Evolutionary conservation across 1,284 basidiomycete species (phyloP).

Genomic region (Vanrija humicola): DNA sequence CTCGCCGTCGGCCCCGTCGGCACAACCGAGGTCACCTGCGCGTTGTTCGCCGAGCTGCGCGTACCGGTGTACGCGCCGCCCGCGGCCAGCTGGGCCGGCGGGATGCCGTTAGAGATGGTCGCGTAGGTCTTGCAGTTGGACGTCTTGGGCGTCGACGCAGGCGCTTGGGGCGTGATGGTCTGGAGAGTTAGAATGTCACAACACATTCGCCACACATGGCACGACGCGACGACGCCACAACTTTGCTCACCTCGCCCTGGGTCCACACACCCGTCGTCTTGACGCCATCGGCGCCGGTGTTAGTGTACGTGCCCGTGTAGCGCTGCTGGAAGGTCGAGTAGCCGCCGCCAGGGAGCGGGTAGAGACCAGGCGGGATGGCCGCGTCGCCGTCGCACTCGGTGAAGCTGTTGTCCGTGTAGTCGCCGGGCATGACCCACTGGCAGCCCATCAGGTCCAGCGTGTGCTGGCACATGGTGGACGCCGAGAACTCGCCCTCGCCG

Average conservation of each 20-base stretch:
- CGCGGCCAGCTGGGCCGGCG: no score
- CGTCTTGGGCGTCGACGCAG: slow-evolving; percentile 38
- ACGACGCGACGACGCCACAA: not conserved
- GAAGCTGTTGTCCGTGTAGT: slow-evolving; percentile 49
- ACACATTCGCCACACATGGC: no score
- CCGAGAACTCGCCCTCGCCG: slow-evolving; percentile 42
- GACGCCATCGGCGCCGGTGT: not conserved
- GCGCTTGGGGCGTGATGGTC: slow-evolving; percentile 32
- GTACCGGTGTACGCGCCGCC: no score
- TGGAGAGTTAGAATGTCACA: slow-evolving; percentile 4
- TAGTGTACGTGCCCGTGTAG: slow-evolving; percentile 48
- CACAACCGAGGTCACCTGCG: no score
- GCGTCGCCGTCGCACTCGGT: slow-evolving; percentile 49
- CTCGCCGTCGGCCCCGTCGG: no score
- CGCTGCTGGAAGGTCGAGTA: slow-evolving; percentile 50
- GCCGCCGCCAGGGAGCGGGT: slow-evolving; percentile 40
- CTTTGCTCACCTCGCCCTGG: no score
- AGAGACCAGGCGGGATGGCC: slow-evolving; percentile 48
- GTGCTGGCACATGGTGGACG: slow-evolving; percentile 45
- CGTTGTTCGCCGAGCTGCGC: no score
- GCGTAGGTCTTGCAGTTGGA: slow-evolving; percentile 48
- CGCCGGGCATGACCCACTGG: slow-evolving; percentile 50
- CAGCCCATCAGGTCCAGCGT: slow-evolving; percentile 51
- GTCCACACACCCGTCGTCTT: no score
- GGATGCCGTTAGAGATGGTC: slow-evolving; percentile 27